These are phyloP conservation scores for Euphorbia peplus DNA, from an alignment of 345 rosid species.

Conservation along the genomic window DNA sequence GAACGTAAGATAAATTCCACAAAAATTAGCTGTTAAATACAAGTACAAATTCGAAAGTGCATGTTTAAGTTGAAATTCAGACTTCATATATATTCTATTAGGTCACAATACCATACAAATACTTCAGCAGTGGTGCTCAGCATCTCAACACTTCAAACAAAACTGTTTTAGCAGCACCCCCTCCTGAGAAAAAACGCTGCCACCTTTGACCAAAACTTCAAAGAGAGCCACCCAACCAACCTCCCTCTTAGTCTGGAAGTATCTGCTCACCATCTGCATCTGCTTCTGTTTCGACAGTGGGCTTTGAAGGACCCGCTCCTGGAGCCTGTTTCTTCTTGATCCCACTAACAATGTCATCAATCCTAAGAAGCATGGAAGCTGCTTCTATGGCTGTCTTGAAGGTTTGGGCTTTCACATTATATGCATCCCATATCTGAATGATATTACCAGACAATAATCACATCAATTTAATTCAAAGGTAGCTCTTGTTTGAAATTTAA, in stretches of 20 bases:
- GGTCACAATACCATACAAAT: not conserved
- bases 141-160: not conserved
- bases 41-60: no score
- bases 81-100: not conserved
- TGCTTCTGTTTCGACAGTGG: slow-evolving; percentile 80
- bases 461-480: not conserved
- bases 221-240: not conserved
- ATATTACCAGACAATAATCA: not conserved
- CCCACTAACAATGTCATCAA: slow-evolving; percentile 96
- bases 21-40: not conserved
- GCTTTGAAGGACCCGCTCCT: slow-evolving; percentile 65
- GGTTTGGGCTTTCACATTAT: slow-evolving; percentile 91
- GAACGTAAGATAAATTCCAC: not conserved
- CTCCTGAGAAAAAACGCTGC: not conserved
- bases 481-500: not conserved
- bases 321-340: slow-evolving; percentile 93
- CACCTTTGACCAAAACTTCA: not conserved
- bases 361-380: slow-evolving; percentile 89
- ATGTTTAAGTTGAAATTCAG: not conserved
- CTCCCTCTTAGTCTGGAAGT: slow-evolving; percentile 60
- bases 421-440: slow-evolving; percentile 91
- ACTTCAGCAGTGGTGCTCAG: not conserved
- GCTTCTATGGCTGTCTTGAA: slow-evolving; percentile 96
- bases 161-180: not conserved
- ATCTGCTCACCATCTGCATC: slow-evolving; percentile 94